Evolutionary conservation across 2,329 filamentous ascomycete species (phyloP).

Genomic region (Calonectria naviculata): DNA sequence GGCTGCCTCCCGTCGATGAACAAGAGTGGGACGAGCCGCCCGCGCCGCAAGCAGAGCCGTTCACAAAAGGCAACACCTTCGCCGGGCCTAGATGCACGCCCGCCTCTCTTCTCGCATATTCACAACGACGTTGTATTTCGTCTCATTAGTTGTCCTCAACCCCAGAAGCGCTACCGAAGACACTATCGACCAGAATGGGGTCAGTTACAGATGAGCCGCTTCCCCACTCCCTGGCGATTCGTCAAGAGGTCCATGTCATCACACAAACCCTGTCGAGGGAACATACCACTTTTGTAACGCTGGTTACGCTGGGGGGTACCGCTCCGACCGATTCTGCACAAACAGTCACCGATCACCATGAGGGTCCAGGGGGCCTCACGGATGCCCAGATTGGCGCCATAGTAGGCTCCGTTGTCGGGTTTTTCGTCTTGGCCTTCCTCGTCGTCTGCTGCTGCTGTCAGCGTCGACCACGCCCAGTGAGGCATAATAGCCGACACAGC

Average conservation of each 20-base stretch:
- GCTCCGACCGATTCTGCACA: constrained; percentile 17
- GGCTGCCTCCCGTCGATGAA: constrained; percentile 32
- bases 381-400: constrained; percentile 54
- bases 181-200: constrained; percentile 10
- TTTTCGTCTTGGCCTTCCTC: constrained; percentile 48
- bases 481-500: constrained; percentile 22
- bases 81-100: background rate
- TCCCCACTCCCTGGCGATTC: constrained; percentile 31
- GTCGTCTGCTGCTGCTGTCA: constrained; percentile 42
- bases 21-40: constrained; percentile 18
- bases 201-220: constrained; percentile 13
- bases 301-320: constrained; percentile 44
- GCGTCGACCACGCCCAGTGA: constrained; percentile 2
- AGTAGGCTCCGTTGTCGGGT: constrained; percentile 51
- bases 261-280: constrained; percentile 50
- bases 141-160: background rate
- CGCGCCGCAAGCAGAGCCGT: constrained; percentile 7
- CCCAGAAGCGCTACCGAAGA: background rate
- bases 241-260: constrained; percentile 44
- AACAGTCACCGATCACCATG: constrained; percentile 27
- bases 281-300: constrained; percentile 49
- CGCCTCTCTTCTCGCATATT: constrained; percentile 27
- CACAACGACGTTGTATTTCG: constrained; percentile 8
- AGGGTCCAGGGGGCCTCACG: constrained; percentile 40
- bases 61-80: constrained; percentile 29